Evolutionary conservation across 1,139 yeast genomes (phyloP), one percentile per base, ranked within the genome.

Genomic region (Zygoascus sp.): DNA sequence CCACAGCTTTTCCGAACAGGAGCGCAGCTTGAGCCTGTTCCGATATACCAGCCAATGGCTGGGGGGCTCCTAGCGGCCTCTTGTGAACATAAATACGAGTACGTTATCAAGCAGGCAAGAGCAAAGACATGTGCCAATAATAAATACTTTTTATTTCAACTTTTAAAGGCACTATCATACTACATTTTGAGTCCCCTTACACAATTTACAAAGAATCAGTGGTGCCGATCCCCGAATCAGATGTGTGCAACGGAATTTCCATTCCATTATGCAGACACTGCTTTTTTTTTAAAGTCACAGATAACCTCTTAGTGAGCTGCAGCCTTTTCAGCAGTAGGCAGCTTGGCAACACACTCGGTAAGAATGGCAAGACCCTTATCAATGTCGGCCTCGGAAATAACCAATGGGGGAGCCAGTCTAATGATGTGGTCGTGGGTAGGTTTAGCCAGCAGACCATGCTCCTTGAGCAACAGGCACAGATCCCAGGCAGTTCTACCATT

Each of bases 401-500:
- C 94, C 67, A 90, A 74, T 17, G 98, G 97, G 49, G 98, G 98
- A 7, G 97, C 96, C 65, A 90, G 75, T 72, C 98, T 83, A 64
- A 90, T 90, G 60, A 92, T 90, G 66, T 88, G 84, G 62, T 89
- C 96, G 65, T 90, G 98, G 2, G 98, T 90, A 57, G 97, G 97
- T 73, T 90, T 90, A 55, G 98, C 97, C 63, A 90, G 74, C 27
- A 90, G 84, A 49, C 98, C 98, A 54, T 80, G 73, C 50, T 85
- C 80, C 70, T 86, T 89, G 94, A 92, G 83, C 59, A 87, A 70
- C 60, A 90, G 66, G 70, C 98, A 90, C 60, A 90, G 76, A 65
- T 90, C 97, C 97, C 97, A 92, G 2, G 97, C 97, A 35, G 94
- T 76, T 68, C 92, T 81, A 53, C 96, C 96, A 63, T 83, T 83